Evolutionary conservation across 2,329 filamentous ascomycete species (phyloP), one percentile per base, ranked within the genome.

Genomic region (Blastomyces gilchristii): DNA sequence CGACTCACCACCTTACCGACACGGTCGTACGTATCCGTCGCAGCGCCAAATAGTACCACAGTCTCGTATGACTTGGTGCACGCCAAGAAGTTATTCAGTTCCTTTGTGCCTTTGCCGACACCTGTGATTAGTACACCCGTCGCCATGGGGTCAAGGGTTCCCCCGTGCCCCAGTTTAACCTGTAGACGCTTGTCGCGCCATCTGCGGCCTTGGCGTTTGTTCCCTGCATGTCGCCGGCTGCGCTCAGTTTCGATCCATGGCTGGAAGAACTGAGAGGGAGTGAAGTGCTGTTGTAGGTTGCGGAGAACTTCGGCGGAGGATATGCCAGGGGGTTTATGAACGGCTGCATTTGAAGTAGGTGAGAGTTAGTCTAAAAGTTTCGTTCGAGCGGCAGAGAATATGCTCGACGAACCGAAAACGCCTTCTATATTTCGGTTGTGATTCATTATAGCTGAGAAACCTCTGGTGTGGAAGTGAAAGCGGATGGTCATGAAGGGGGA

Each of bases 11-110:
- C 81, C 74, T 94, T 93, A 25, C 94, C 94, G 8, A 89, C 83
- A 16, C 86, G 82, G 73, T 99, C 94, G 75, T 97, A 97, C 18
- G 88, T 91, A 75, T 97, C 94, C 56, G 93, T 97, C 70, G 88
- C 90, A 9, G 90, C 90, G 63, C 94, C 94, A 71, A 99, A 97
- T 3, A 97, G 78, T 0, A 97, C 84, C 3, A 91, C 84, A 0
- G 91, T 87, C 76, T 97, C 93, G 76, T 99, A 99, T 0, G 86
- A 88, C 79, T 99, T 99, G 58, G 89, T 95, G 79, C 94, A 97
- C 62, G 85, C 82, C 54, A 97, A 81, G 74, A 97, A 97, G 45
- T 85, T 80, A 50, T 84, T 80, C 1, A 99, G 82, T 16, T 83
- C 79, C 76, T 97, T 99, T 62, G 94, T 99, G 49, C 90, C 94